phyloP scores from a whole-genome alignment of 164 flowering plant species.

The Platanus orientalis region DNA sequence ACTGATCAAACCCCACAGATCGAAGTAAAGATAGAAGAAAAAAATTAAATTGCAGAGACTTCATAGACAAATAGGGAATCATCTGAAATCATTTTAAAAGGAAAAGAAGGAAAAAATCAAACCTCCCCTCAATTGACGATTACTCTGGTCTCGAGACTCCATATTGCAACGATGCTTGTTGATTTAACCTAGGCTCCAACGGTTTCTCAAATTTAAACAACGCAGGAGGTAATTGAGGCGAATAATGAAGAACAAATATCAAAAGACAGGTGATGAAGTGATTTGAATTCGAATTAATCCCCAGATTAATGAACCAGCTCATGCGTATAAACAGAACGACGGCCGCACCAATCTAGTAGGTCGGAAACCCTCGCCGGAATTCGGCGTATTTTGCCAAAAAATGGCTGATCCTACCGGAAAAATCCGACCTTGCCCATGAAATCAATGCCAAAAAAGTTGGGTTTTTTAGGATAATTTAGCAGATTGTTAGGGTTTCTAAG shows the following conservation, averaged over 20 bases:
- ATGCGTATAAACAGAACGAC: conserved; percentile 37
- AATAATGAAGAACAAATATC: conserved; percentile 58
- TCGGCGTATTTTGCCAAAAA: not conserved
- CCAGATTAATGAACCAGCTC: conserved; percentile 69
- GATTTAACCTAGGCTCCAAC: conserved; percentile 13
- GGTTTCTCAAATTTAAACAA: conserved; percentile 18
- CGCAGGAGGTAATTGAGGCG: conserved; percentile 43
- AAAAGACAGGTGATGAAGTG: conserved; percentile 58
- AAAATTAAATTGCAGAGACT: not conserved
- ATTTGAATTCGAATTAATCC: conserved; percentile 47
- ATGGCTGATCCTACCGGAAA: not conserved
- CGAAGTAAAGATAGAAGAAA: not conserved
- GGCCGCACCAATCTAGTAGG: not conserved
- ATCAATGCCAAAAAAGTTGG: not conserved
- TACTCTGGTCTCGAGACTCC: conserved; percentile 27
- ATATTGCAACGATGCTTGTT: conserved; percentile 7
- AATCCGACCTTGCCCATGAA: conserved; percentile 2
- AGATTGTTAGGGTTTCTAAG: not conserved
- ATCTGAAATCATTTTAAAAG: not conserved
- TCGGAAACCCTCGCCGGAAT: not conserved
- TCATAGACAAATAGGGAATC: not conserved
- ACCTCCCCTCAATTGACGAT: conserved; percentile 31
- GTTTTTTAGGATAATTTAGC: not conserved
- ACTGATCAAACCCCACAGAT: no score
- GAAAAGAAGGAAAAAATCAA: not conserved